Evolutionary conservation across 2,329 filamentous ascomycete species (phyloP).

Genomic region (Chaetothyriales sp.): DNA sequence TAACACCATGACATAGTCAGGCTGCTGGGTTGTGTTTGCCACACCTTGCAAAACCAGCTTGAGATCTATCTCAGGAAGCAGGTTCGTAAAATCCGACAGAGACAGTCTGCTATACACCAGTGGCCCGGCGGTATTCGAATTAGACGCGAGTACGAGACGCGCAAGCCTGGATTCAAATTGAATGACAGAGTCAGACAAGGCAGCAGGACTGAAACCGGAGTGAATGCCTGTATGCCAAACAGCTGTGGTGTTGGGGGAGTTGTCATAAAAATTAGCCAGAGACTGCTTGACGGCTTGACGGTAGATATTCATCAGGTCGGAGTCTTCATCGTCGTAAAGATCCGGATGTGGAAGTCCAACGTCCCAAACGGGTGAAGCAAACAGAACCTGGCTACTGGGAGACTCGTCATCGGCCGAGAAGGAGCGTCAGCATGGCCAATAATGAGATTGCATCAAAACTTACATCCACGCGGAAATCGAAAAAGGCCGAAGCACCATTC

Average conservation of each 20-base stretch:
- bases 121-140: slow-evolving; percentile 45
- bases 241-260: background rate
- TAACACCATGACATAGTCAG: slow-evolving; percentile 40
- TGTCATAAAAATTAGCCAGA: background rate
- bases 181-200: slow-evolving; percentile 32
- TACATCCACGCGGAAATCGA: background rate
- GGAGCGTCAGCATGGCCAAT: background rate
- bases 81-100: slow-evolving; percentile 37
- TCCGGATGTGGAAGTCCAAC: slow-evolving; percentile 46
- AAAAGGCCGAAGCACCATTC: background rate
- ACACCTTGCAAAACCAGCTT: slow-evolving; percentile 37
- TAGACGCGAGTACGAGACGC: slow-evolving; percentile 39
- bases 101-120: slow-evolving; percentile 49
- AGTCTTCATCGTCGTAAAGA: slow-evolving; percentile 37
- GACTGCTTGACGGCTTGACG: slow-evolving; percentile 18
- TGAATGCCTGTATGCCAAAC: background rate
- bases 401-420: slow-evolving; percentile 34
- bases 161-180: slow-evolving; percentile 46
- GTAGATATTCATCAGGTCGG: slow-evolving; percentile 37
- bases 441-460: background rate
- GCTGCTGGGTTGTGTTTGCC: slow-evolving; percentile 35
- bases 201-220: background rate
- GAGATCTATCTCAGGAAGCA: slow-evolving; percentile 43
- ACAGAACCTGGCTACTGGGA: slow-evolving; percentile 37
- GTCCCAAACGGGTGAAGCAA: slow-evolving; percentile 26